Percentiles rank a stretch among this genome's conserved stretches.
These are phyloP conservation scores for Penicillium nordicum DNA, from an alignment of 2,329 filamentous ascomycete genomes.

Conservation along the genomic window DNA sequence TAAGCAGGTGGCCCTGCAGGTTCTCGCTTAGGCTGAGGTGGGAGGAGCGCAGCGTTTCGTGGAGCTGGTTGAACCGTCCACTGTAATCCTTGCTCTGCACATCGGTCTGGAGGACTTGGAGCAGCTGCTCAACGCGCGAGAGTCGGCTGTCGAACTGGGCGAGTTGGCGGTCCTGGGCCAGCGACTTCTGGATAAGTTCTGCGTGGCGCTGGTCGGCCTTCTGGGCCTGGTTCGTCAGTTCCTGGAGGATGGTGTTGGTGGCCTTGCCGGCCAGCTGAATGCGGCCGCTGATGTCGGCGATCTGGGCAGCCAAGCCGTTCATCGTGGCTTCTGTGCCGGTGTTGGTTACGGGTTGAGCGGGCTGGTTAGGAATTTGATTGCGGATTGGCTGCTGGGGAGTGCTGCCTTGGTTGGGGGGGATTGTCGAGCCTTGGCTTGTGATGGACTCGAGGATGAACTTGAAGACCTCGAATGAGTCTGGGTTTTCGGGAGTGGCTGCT, in stretches of 20 bases:
- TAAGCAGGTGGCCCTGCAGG: conserved; percentile 49
- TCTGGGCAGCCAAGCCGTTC: conserved; percentile 55
- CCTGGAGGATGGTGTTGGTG: conserved; percentile 53
- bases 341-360: conserved; percentile 37
- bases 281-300: conserved; percentile 79
- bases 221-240: conserved; percentile 51
- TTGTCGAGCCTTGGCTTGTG: conserved; percentile 16
- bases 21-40: conserved; percentile 52
- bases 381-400: conserved; percentile 20
- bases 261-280: conserved; percentile 63
- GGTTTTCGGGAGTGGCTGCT: conserved; percentile 82
- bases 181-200: conserved; percentile 45
- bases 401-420: conserved; percentile 18
- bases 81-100: conserved; percentile 57
- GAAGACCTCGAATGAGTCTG: conserved; percentile 92
- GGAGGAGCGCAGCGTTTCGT: conserved; percentile 52
- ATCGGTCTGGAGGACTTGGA: conserved; percentile 52
- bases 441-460: conserved; percentile 70
- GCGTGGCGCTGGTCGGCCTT: conserved; percentile 53
- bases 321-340: conserved; percentile 27
- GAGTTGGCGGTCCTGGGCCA: conserved; percentile 29
- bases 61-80: conserved; percentile 52
- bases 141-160: conserved; percentile 40
- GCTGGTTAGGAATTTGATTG: conserved; percentile 21
- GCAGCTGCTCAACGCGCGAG: conserved; percentile 52